Evolutionary conservation across 192 early-diverging fungal species (phyloP).

Genomic region (Haplosporangium gracile): DNA sequence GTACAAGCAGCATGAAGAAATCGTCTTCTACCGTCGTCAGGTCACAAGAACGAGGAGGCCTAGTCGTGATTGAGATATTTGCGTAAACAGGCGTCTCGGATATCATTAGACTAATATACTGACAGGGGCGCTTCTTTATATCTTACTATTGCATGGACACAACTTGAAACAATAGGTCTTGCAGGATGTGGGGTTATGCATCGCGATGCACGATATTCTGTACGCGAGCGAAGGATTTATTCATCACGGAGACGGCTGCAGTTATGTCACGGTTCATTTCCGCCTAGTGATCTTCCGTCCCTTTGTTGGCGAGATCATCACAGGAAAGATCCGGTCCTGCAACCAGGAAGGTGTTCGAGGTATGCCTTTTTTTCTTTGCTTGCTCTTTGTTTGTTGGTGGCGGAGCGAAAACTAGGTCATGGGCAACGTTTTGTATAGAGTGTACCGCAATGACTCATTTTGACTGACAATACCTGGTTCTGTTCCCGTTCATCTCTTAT

Average conservation of each 20-base stretch:
- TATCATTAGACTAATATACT: background rate
- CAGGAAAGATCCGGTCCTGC: conserved; percentile 82
- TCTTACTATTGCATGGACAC: background rate
- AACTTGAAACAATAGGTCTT: conserved; percentile 64
- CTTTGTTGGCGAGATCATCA: conserved; percentile 88
- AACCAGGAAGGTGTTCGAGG: conserved; percentile 79
- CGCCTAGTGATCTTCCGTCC: conserved; percentile 92
- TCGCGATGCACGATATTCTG: conserved; percentile 85
- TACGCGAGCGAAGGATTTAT: conserved; percentile 89
- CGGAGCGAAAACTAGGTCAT: background rate
- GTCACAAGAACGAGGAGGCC: background rate
- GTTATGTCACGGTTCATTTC: conserved; percentile 85
- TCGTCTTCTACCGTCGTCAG: background rate
- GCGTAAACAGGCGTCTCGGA: background rate
- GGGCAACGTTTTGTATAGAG: background rate
- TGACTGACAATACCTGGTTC: background rate
- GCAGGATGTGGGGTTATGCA: conserved; percentile 93
- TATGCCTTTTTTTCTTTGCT: conserved; percentile 22
- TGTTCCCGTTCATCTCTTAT: background rate
- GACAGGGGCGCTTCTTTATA: background rate
- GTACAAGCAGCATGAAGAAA: background rate
- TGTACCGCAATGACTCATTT: background rate
- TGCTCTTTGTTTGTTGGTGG: background rate
- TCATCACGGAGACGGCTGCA: conserved; percentile 86
- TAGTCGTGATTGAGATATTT: background rate